phyloP scores from a whole-genome alignment of 768 basidiomycete species.

The Lentinula edodes region DNA sequence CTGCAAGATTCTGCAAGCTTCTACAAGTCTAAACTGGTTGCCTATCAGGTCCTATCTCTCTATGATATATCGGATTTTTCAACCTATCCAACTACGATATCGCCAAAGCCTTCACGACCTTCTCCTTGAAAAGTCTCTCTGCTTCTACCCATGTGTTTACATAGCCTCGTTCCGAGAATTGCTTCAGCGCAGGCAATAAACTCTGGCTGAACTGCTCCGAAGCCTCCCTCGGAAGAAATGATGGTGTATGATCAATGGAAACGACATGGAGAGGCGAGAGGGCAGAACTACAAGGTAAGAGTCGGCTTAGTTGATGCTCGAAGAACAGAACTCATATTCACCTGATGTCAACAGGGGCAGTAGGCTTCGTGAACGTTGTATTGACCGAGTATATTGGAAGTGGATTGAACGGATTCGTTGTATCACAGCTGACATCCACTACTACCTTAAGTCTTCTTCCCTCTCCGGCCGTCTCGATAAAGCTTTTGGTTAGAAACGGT shows the following conservation, averaged over 20 bases:
- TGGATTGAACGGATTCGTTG: conserved; percentile 96
- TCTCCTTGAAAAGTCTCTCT: conserved; percentile 71
- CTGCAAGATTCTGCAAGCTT: too few relatives aligned
- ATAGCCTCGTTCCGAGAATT: conserved; percentile 60
- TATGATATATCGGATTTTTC: too few relatives aligned
- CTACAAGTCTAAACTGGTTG: too few relatives aligned
- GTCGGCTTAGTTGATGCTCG: background rate
- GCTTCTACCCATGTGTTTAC: conserved; percentile 87
- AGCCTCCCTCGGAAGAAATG: conserved; percentile 87
- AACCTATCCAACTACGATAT: background rate
- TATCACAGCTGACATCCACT: conserved; percentile 98
- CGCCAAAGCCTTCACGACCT: background rate
- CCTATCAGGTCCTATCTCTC: too few relatives aligned
- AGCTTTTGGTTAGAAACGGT: conserved; percentile 65
- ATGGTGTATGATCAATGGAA: conserved; percentile 96
- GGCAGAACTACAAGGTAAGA: conserved; percentile 33
- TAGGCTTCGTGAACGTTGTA: conserved; percentile 90
- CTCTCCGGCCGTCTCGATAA: conserved; percentile 64
- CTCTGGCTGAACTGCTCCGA: conserved; percentile 93
- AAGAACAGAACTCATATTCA: conserved; percentile 30
- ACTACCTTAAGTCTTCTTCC: conserved; percentile 69
- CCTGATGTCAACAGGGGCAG: conserved; percentile 79
- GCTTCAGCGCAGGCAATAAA: conserved; percentile 73
- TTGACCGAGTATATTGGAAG: conserved; percentile 92
- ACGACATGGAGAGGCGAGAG: conserved; percentile 76